Evolutionary conservation across 768 basidiomycete species (phyloP).

Genomic region (Boletus rubescentipes): DNA sequence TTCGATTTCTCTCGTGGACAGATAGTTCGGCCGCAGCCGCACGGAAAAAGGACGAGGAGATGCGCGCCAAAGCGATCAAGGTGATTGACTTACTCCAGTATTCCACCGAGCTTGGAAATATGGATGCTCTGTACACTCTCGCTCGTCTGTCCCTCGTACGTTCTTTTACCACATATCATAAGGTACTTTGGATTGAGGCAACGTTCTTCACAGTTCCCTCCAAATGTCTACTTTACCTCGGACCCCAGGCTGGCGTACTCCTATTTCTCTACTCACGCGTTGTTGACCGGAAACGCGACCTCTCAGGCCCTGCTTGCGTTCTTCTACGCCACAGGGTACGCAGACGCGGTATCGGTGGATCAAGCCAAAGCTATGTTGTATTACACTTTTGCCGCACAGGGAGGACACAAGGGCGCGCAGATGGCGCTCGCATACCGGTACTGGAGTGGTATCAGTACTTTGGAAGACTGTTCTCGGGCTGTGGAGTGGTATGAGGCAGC

Average conservation of each 20-base stretch:
- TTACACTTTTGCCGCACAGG: constrained; percentile 91
- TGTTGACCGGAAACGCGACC: constrained; percentile 75
- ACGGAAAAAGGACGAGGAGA: constrained; percentile 64
- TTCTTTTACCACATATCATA: not conserved
- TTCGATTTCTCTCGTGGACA: constrained; percentile 42
- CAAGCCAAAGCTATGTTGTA: constrained; percentile 86
- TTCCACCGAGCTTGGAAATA: constrained; percentile 75
- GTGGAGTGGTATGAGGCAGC: constrained; percentile 88
- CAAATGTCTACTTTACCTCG: constrained; percentile 59
- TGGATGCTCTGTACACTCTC: constrained; percentile 68
- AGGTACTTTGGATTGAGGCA: not conserved
- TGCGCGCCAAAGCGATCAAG: constrained; percentile 71
- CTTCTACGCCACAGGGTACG: constrained; percentile 86
- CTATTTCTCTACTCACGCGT: constrained; percentile 63
- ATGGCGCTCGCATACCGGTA: constrained; percentile 93
- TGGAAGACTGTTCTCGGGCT: constrained; percentile 82
- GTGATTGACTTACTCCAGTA: constrained; percentile 79
- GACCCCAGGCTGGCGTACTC: constrained; percentile 64
- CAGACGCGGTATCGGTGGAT: constrained; percentile 56
- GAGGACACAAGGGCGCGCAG: constrained; percentile 82
- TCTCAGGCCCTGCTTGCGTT: constrained; percentile 87
- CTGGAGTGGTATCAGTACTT: constrained; percentile 93
- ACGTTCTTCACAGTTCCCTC: constrained; percentile 56
- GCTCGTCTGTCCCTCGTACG: constrained; percentile 68
- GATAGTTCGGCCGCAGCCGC: constrained; percentile 42